These are phyloP conservation scores for Rhodotorula kratochvilovae DNA, from an alignment of 768 basidiomycete genomes.

Conservation along the genomic window DNA sequence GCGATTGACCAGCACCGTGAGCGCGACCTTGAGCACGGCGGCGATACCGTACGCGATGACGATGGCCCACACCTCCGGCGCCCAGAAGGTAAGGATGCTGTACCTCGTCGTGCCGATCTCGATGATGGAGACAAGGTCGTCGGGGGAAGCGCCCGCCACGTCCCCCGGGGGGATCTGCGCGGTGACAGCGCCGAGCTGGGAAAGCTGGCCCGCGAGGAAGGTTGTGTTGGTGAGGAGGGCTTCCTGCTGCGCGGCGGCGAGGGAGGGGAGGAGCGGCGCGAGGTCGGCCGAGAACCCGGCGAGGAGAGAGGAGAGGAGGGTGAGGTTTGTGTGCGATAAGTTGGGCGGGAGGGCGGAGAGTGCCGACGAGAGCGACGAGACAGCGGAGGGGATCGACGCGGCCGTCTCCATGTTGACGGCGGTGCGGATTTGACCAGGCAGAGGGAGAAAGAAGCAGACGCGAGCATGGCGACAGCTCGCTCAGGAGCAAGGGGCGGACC, in stretches of 20 bases:
- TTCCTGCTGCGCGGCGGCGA: not conserved
- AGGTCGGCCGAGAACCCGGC: not conserved
- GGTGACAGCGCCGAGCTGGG: not conserved
- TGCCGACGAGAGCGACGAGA: not conserved
- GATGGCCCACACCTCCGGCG: constrained; percentile 5
- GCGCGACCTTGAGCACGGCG: not conserved
- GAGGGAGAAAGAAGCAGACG: not conserved
- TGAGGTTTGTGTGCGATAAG: not conserved
- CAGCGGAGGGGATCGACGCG: not conserved
- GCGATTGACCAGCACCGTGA: not conserved
- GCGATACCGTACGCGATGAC: not conserved
- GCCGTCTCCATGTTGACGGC: not conserved
- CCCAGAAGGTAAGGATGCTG: not conserved
- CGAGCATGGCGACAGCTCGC: no score
- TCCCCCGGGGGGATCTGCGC: not conserved
- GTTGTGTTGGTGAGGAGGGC: constrained; percentile 6
- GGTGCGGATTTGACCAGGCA: no score
- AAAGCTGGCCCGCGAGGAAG: not conserved
- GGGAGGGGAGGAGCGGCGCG: not conserved
- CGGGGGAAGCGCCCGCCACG: not conserved
- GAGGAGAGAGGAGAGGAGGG: not conserved
- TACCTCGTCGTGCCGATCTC: constrained; percentile 2
- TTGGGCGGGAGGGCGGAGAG: not conserved
- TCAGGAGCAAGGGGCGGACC: no score
- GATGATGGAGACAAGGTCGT: not conserved